Base-by-base conservation (phyloP, 176 grass and related monocot species). In the Cenchrus fungigraminus region DNA sequence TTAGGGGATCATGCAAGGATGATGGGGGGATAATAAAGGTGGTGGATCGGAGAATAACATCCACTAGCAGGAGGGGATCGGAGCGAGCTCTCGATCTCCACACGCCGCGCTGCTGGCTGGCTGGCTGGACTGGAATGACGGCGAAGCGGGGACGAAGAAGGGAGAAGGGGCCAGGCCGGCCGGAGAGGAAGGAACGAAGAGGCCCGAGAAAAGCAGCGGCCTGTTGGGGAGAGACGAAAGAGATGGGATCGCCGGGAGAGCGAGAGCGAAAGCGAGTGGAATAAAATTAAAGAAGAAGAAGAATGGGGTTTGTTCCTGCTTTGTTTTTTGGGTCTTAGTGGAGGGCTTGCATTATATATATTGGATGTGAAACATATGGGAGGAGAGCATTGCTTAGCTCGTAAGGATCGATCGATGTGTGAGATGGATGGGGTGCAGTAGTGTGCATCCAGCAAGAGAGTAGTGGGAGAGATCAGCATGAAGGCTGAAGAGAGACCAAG, bases 301-400 rank as follows among this genome's bases (percentile, higher is more conserved):
- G 7, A 76, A 71, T 75, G 77, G 53, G 58, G 75, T 51, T 85
- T 68, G 81, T 45, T 45, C 73, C 56, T 57, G 73, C 22, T 73
- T 45, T 84, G 14, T 63, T 67, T 89, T 75, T 85, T 42, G 73
- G 22, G 81, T 81, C 68, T 89, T 86, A 89, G 89, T 88, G 92
- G 82, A 81, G 86, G 22, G 63, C 34, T 73, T 81, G 74, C 78
- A 82, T 78, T 91, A 85, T 72, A 90, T 86, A 91, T 91, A 81
- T 91, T 83, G 75, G 83, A 83, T 91, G 89, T 94, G 92, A 83
- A 86, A 88, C 88, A 88, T 90, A 75, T 68, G 89, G 90, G 61
- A 77, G 59, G 34, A 69, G 49, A 74, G 66, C 19, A 52, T 94
- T 84, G 37, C 84, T 94, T 94, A 86, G 81, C 77, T 5, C 9